Base-by-base conservation (phyloP, 768 basidiomycete genomes). In the Tulasnella calospora region DNA sequence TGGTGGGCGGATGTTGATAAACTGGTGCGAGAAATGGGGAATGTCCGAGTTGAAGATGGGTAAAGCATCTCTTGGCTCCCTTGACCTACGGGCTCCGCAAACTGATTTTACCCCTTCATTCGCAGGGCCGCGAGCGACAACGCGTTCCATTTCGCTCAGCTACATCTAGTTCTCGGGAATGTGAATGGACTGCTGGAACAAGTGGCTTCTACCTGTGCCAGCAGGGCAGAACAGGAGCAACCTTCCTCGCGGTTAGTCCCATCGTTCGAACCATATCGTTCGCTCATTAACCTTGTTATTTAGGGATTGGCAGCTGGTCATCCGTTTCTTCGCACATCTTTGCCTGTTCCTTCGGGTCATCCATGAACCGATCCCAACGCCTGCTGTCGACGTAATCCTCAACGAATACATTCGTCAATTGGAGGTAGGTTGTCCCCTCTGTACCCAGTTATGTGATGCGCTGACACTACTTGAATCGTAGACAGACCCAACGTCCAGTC, bases 241-340 rank as follows among this genome's bases (percentile, higher is more conserved):
- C 6, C 27, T 1, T 27, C 71, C 23, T 40, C 71, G 23, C 30
- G 71, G 71, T 71, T 15, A 38, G 71, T 33, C 35, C 57, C 57
- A 5, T 61, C 9, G 5, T 61, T 19, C 33, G 9, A 30, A 17
- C n/a, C 12, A 35, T 23, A 47, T 38, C 30, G 17, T 69, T 36
- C 55, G 1, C 44, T 46, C 33, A 36, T 47, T 69, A 10, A 33
- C 15, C 30, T 19, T 23, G 33, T 13, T 35, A 30, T 67, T 5
- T 44, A 76, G 74, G 27, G n/a, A 38, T 10, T 76, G 55, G 46
- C 36, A 38, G 9, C 36, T 70, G 19, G 55, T 70, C 79, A 46
- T 36, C 77, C 91, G 96, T 4, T 99, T 99, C 86, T 98, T 97
- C 82, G 92, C 96, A 0, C 97, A 99, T 82, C 86, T 99, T 33